Evolutionary conservation across 2,329 filamentous ascomycete species (phyloP), one percentile per base, ranked within the genome.

Genomic region (Trichothecium sympodiale): DNA sequence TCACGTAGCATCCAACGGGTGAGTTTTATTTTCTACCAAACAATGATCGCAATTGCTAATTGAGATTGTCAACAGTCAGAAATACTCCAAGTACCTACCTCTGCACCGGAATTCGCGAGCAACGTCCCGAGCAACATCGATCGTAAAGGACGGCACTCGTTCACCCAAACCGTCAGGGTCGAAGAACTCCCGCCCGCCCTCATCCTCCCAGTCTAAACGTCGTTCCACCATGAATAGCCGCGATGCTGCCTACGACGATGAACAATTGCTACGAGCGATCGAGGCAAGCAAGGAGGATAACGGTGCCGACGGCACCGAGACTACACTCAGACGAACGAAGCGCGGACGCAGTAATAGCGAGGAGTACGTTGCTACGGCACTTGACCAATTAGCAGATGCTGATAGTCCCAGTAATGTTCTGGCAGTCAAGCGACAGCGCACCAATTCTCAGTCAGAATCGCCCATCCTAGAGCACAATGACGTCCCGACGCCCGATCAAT

Each of bases 201-300:
- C 66, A 2, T 54, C 61, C 9, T 62, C 61, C 30, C 70, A 76
- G 36, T 77, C 80, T 27, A 96, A 95, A 56, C 77, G 91, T 40
- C 76, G 91, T 18, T 94, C 87, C 15, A 98, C 91, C 6, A 95
- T 96, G 86, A 94, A 96, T 53, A 98, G 91, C 55, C 78, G 89
- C 42, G 83, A 87, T 56, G 88, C 89, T 29, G 89, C 87, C 16
- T 96, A 96, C 49, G 88, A 96, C 45, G 91, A 98, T 59, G 88
- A 94, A 48, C 80, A 88, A 50, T 59, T 98, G 28, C 77, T 87
- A 37, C 77, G 83, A 46, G 91, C 89, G 20, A 87, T 98, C 47
- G 89, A 96, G 57, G 88, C 93, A 42, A 98, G 91, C 64, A 95
- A 88, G 60, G 80, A 84, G 51, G 85, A 93, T 30, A 77, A 71